Evolutionary conservation across 2,329 filamentous ascomycete species (phyloP), one percentile per base, ranked within the genome.

Genomic region (Microcyclospora pomicola): DNA sequence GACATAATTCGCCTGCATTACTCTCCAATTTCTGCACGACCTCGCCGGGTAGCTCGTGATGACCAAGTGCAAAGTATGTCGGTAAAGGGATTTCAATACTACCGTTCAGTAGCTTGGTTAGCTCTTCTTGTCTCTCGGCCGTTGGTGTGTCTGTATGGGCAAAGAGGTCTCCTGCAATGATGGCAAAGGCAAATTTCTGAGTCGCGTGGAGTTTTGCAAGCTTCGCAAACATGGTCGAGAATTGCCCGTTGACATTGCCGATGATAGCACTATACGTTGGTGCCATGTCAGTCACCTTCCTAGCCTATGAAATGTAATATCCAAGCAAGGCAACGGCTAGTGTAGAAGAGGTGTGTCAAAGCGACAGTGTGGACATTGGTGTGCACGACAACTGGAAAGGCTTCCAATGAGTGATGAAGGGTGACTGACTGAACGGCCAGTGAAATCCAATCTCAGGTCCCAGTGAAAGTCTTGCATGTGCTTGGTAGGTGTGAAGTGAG

Each of bases 11-110:
- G 44, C 71, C 66, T 43, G 61, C 79, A 44, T 81, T 75, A 27
- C 72, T 71, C 53, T 84, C 72, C 37, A 96, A 71, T 56, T 77
- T 86, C 52, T 82, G 73, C 14, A 81, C 66, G 15, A 95, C 73
- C 24, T 67, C 63, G 2, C 68, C 60, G 0, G 91, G 91, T 5
- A 98, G 67, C n/a, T 78, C 64, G 34, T 69, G 69, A 29, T 68
- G 77, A 48, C 83, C 86, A 42, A 94, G 69, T 2, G 83, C 84
- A 58, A 96, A 98, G 63, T 98, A 98, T 7, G 82, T 92, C 1
- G 87, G 79, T 1, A 96, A 65, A 2, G 87, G 79, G 4, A 96
- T 67, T 15, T 68, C 56, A 37, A 93, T 77, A 9, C 72, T 67
- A n/a, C 85, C 85, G 16, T 73, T 62, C 1, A 96, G 61, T 3